Conservation (phyloP, 2,329 filamentous ascomycete species). For the Aspergillus thermomutatus region DNA sequence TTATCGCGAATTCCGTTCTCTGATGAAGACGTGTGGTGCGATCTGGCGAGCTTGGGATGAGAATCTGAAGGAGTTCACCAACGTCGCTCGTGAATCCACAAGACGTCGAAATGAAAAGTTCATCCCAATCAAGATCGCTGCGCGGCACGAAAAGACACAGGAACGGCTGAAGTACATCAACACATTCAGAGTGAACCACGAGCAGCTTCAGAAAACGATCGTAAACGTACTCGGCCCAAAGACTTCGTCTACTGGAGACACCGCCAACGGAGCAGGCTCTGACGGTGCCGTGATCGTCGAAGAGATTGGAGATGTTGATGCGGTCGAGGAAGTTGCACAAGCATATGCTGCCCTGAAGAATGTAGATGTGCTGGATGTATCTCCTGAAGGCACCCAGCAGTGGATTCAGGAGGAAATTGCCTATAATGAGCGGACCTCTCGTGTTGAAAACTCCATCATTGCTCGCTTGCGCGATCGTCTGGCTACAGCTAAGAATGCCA, state of each 20-base stretch:
- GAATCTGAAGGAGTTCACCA: slow-evolving; percentile 95
- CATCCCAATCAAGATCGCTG: slow-evolving; percentile 93
- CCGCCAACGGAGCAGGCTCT: slow-evolving; percentile 36
- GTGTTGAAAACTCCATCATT: slow-evolving; percentile 99
- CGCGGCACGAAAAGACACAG: slow-evolving; percentile 84
- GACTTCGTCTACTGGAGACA: slow-evolving; percentile 54
- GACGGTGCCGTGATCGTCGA: slow-evolving; percentile 73
- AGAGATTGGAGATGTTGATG: slow-evolving; percentile 95
- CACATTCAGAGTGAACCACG: slow-evolving; percentile 94
- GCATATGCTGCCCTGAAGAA: slow-evolving; percentile 93
- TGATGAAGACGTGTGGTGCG: slow-evolving; percentile 78
- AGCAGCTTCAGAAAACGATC: slow-evolving; percentile 94
- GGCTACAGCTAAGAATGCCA: slow-evolving; percentile 92
- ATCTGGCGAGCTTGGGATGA: slow-evolving; percentile 96
- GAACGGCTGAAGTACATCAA: slow-evolving; percentile 88
- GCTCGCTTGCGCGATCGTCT: slow-evolving; percentile 86
- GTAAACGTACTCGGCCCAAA: slow-evolving; percentile 90
- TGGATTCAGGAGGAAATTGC: slow-evolving; percentile 94
- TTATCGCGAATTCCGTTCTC: slow-evolving; percentile 80
- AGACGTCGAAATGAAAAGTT: slow-evolving; percentile 94
- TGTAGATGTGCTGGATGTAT: slow-evolving; percentile 91
- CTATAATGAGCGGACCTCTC: slow-evolving; percentile 95
- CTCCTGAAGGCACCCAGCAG: slow-evolving; percentile 79
- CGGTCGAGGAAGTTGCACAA: slow-evolving; percentile 91
- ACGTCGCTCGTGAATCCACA: slow-evolving; percentile 92